Conservation (phyloP, 768 basidiomycete genomes). For the Russula earlei region DNA sequence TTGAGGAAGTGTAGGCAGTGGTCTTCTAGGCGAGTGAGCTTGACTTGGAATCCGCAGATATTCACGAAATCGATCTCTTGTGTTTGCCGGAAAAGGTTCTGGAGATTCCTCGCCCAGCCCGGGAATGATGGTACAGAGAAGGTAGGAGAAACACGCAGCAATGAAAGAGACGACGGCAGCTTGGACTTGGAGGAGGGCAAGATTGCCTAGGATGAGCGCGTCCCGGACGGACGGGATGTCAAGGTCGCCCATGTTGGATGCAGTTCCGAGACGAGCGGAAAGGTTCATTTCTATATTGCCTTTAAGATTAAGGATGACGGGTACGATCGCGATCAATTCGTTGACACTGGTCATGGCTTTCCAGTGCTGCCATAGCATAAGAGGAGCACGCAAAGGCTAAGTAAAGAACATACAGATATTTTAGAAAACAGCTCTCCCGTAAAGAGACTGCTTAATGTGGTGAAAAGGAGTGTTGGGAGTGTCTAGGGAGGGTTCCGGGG, state of each 20-base stretch:
- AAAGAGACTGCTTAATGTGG: constrained; percentile 75
- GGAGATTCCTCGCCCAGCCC: constrained; percentile 18
- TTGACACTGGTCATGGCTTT: constrained; percentile 81
- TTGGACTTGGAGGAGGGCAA: constrained; percentile 86
- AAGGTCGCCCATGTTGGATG: constrained; percentile 88
- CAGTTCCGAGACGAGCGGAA: constrained; percentile 88
- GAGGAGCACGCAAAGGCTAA: neutral
- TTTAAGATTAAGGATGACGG: constrained; percentile 89
- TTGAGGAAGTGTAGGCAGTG: neutral
- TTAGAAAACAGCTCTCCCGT: constrained; percentile 86
- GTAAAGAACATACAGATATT: constrained; percentile 54
- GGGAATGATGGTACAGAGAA: constrained; percentile 58
- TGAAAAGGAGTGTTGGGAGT: constrained; percentile 77
- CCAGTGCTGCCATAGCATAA: constrained; percentile 52
- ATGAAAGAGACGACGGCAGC: constrained; percentile 83
- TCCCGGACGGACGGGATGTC: constrained; percentile 58
- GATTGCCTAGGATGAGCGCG: constrained; percentile 67
- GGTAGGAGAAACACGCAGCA: constrained; percentile 68
- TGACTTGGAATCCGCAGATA: neutral
- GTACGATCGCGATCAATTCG: constrained; percentile 94
- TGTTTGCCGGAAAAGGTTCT: constrained; percentile 2
- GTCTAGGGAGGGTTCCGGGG: constrained; percentile 44
- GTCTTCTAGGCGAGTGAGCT: constrained; percentile 1
- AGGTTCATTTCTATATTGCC: constrained; percentile 99
- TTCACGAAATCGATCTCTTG: neutral